These are phyloP conservation scores for Hypoxylon rubiginosum DNA, from an alignment of 2,329 filamentous ascomycete genomes.

Conservation along the genomic window DNA sequence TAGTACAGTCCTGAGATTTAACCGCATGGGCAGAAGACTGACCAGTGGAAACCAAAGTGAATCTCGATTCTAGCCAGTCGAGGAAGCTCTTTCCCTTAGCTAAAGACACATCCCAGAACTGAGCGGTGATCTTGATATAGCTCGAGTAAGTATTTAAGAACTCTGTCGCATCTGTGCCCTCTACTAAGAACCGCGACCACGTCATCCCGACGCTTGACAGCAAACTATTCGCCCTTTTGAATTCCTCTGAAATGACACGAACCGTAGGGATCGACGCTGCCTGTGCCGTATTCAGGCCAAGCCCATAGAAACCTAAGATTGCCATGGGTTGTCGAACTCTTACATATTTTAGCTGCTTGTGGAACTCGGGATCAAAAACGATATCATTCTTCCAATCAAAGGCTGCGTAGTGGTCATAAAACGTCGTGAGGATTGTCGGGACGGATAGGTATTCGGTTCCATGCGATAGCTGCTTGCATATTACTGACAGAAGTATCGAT, in stretches of 20 bases:
- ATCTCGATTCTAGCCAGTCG: slow-evolving; percentile 74
- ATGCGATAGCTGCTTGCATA: slow-evolving; percentile 68
- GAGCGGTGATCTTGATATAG: slow-evolving; percentile 72
- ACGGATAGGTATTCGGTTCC: slow-evolving; percentile 57
- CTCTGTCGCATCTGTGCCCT: slow-evolving; percentile 53
- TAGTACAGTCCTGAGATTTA: slow-evolving; percentile 17
- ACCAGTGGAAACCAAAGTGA: slow-evolving; percentile 70
- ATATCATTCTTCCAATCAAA: slow-evolving; percentile 70
- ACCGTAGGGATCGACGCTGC: slow-evolving; percentile 67
- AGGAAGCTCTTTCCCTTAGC: slow-evolving; percentile 68
- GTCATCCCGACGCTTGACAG: slow-evolving; percentile 54
- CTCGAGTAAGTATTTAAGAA: slow-evolving; percentile 67
- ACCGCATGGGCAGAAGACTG: slow-evolving; percentile 49
- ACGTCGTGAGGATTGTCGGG: slow-evolving; percentile 67
- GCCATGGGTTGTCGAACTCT: slow-evolving; percentile 70
- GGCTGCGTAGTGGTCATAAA: slow-evolving; percentile 72
- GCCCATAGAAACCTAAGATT: slow-evolving; percentile 72
- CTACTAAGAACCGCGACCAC: slow-evolving; percentile 60
- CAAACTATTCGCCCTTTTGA: slow-evolving; percentile 60
- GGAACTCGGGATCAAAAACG: slow-evolving; percentile 73
- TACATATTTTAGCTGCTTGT: slow-evolving; percentile 64
- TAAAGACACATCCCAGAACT: slow-evolving; percentile 74
- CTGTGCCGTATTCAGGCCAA: slow-evolving; percentile 70
- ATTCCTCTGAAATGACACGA: slow-evolving; percentile 64
- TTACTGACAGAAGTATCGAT: slow-evolving; percentile 69